Evolutionary conservation across 2,329 filamentous ascomycete genomes (phyloP).

Genomic region (Pestalotiopsis fici): DNA sequence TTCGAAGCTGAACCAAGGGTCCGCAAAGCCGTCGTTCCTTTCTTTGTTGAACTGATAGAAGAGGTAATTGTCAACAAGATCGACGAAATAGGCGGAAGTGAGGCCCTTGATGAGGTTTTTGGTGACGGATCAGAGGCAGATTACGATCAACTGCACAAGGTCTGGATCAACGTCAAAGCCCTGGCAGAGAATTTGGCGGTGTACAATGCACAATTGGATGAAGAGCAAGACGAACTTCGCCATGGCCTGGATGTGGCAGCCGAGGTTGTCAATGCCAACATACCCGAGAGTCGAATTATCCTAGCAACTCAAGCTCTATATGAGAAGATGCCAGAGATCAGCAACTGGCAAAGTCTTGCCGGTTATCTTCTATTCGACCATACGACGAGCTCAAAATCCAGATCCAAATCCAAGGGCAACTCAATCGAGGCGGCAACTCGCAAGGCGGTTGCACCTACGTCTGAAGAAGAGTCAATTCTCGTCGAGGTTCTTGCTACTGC

Average conservation of each 20-base stretch:
- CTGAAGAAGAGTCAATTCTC: conserved; percentile 80
- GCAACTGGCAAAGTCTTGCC: conserved; percentile 84
- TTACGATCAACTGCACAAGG: conserved; percentile 72
- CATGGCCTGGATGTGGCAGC: conserved; percentile 51
- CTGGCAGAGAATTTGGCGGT: conserved; percentile 79
- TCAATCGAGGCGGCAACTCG: conserved; percentile 67
- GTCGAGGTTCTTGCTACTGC: conserved; percentile 84
- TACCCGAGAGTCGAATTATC: conserved; percentile 79
- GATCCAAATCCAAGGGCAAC: conserved; percentile 51
- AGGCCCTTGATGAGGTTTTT: conserved; percentile 74
- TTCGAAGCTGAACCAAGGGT: conserved; percentile 86
- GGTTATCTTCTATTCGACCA: conserved; percentile 94
- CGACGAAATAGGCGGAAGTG: conserved; percentile 82
- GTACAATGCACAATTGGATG: conserved; percentile 73
- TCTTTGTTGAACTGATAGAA: conserved; percentile 86
- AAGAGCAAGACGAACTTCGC: conserved; percentile 50
- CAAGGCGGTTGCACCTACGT: conserved; percentile 69
- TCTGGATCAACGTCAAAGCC: conserved; percentile 92
- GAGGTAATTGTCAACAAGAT: conserved; percentile 78
- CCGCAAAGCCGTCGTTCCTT: conserved; percentile 84
- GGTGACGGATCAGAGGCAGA: conserved; percentile 73
- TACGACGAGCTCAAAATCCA: conserved; percentile 63
- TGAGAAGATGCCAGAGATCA: conserved; percentile 77
- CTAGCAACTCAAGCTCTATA: conserved; percentile 85
- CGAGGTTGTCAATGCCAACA: conserved; percentile 61